Percentiles rank a stretch among this genome's conserved stretches.
Conservation (phyloP, 495 filamentous ascomycete genomes). For the Tuber aestivum region DNA sequence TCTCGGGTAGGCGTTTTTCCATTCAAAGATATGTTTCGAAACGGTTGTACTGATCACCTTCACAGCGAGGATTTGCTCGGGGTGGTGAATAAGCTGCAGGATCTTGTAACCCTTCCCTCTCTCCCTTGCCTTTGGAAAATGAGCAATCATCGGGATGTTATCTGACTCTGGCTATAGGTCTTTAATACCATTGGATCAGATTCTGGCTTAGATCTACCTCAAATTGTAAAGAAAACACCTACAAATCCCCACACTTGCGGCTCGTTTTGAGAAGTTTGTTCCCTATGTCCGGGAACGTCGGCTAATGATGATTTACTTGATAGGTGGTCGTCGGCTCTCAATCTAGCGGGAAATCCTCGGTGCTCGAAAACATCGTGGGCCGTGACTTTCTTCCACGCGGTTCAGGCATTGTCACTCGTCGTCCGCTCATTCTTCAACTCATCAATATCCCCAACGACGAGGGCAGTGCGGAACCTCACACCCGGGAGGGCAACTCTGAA, state of each 20-base stretch:
- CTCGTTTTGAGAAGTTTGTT: constrained; percentile 21
- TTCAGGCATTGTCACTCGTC: constrained; percentile 89
- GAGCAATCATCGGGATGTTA: background rate
- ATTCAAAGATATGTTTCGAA: constrained; percentile 11
- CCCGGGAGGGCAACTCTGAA: constrained; percentile 59
- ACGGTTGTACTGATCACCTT: constrained; percentile 40
- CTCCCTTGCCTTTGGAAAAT: background rate
- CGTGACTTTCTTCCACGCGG: constrained; percentile 94
- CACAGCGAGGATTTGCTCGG: constrained; percentile 87
- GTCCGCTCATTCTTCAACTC: constrained; percentile 91
- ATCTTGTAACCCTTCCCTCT: constrained; percentile 55
- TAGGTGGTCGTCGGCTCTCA: constrained; percentile 98
- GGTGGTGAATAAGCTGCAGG: constrained; percentile 94
- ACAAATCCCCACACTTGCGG: constrained; percentile 41
- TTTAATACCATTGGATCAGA: constrained; percentile 99
- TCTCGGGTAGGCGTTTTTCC: constrained; percentile 35
- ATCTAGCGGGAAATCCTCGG: constrained; percentile 98
- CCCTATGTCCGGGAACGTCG: constrained; percentile 16
- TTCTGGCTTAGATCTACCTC: constrained; percentile 81
- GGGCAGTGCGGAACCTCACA: constrained; percentile 62
- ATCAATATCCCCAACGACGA: constrained; percentile 91
- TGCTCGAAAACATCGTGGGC: constrained; percentile 97
- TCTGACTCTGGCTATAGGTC: constrained; percentile 44
- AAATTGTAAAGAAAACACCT: constrained; percentile 63
- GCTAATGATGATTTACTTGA: constrained; percentile 33